Conservation (phyloP, 306 rosid genomes). For the Quercus rubra region DNA sequence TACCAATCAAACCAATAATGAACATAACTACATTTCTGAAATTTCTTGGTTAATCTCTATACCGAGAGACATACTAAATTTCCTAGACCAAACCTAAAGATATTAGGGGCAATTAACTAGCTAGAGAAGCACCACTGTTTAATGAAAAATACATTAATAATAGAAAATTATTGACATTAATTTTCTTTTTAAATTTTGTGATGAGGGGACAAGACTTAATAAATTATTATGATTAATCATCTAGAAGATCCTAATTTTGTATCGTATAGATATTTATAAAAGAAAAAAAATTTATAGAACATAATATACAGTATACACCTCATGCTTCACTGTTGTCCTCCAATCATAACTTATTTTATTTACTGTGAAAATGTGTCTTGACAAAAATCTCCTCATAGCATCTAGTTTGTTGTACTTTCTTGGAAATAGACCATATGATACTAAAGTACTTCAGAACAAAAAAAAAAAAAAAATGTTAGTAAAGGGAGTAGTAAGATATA, state of each 20-base stretch:
- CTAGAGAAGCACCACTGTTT: too few species aligned
- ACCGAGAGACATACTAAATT: too few species aligned
- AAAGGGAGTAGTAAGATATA: neutral
- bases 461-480: neutral
- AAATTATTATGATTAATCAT: neutral
- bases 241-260: neutral
- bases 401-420: neutral
- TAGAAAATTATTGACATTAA: too few species aligned
- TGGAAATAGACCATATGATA: neutral
- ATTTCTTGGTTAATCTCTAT: too few species aligned
- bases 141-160: too few species aligned
- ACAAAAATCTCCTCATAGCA: slow-evolving; percentile 11
- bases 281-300: neutral
- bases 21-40: too few species aligned
- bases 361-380: slow-evolving; percentile 2
- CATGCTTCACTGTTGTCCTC: slow-evolving; percentile 36
- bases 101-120: too few species aligned
- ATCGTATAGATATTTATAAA: neutral
- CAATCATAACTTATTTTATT: slow-evolving; percentile 30
- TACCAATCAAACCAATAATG: too few species aligned
- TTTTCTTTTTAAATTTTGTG: too few species aligned
- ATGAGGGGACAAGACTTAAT: neutral
- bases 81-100: too few species aligned
- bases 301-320: slow-evolving; percentile 24
- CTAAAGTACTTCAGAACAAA: neutral